These are phyloP conservation scores for Pistacia vera DNA, from an alignment of 345 rosid genomes.

Conservation along the genomic window DNA sequence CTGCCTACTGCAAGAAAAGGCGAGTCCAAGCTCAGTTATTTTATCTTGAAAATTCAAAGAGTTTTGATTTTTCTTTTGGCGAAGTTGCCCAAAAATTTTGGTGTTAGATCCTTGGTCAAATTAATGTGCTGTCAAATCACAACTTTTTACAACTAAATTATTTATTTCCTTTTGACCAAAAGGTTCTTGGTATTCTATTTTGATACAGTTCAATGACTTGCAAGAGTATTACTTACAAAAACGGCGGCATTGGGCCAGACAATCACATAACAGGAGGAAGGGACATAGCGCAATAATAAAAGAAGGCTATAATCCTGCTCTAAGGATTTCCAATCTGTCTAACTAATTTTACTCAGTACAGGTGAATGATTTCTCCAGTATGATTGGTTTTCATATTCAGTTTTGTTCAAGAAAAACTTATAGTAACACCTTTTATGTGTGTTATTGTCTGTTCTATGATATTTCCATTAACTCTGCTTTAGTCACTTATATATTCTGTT, in stretches of 20 bases:
- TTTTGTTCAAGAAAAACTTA: not conserved
- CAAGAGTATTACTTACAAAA: conserved; percentile 61
- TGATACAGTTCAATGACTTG: conserved; percentile 51
- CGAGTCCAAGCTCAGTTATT: conserved; percentile 49
- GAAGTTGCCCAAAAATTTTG: not conserved
- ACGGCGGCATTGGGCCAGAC: conserved; percentile 34
- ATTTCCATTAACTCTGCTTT: not conserved
- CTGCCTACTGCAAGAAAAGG: conserved; percentile 43
- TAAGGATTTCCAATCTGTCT: conserved; percentile 53
- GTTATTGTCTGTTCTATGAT: not conserved
- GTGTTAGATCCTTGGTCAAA: not conserved
- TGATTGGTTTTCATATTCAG: not conserved
- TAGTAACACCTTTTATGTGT: not conserved
- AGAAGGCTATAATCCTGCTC: conserved; percentile 53
- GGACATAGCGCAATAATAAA: conserved; percentile 29
- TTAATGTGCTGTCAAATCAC: not conserved
- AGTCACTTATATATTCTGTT: not conserved
- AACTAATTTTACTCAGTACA: conserved; percentile 49
- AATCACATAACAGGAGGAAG: conserved; percentile 31
- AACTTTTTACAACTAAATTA: not conserved
- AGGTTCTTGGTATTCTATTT: conserved; percentile 11
- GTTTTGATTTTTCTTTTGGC: not conserved
- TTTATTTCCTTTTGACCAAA: not conserved
- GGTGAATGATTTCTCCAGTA: conserved; percentile 31
- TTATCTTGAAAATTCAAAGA: conserved; percentile 11